Conservation (phyloP, 192 early-diverging fungal genomes). For the Coemansia guatemalensis region DNA sequence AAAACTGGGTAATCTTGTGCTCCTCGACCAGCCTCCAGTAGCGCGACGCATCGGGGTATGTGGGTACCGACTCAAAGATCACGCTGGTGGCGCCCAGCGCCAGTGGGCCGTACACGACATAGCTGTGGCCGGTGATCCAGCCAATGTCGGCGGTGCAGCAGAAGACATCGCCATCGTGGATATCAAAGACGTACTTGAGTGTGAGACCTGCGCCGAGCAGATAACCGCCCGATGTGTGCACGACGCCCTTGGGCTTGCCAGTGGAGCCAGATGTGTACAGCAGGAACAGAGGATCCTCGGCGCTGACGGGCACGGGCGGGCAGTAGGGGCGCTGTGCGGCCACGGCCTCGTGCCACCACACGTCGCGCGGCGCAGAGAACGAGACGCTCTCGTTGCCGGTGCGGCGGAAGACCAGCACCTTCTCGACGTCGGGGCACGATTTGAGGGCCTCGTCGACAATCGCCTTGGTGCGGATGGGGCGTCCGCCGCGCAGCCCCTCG, state of each 20-base stretch:
- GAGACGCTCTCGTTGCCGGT: conserved; percentile 79
- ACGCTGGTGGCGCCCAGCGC: conserved; percentile 86
- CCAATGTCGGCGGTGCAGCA: conserved; percentile 97
- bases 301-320: conserved; percentile 76
- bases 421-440: conserved; percentile 75
- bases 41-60: conserved; percentile 82
- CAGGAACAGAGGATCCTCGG: conserved; percentile 94
- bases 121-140: conserved; percentile 85
- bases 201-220: conserved; percentile 86
- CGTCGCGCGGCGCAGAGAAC: conserved; percentile 73
- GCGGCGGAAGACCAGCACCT: conserved; percentile 87
- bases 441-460: conserved; percentile 91
- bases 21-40: conserved; percentile 85
- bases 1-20: conserved; percentile 95
- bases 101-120: conserved; percentile 92
- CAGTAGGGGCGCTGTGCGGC: conserved; percentile 84
- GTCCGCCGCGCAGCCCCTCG: conserved; percentile 90
- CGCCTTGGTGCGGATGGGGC: conserved; percentile 83
- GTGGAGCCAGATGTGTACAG: conserved; percentile 93
- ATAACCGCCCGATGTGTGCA: conserved; percentile 95
- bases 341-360: conserved; percentile 95
- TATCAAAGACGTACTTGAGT: conserved; percentile 92
- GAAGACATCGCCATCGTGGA: conserved; percentile 84
- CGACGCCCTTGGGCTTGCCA: conserved; percentile 88
- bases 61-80: conserved; percentile 92